A percentile compares a stretch with the other conserved stretches of the same genome.
phyloP scores from a whole-genome alignment of 163 green algal species.

The Prototheca cutis region DNA sequence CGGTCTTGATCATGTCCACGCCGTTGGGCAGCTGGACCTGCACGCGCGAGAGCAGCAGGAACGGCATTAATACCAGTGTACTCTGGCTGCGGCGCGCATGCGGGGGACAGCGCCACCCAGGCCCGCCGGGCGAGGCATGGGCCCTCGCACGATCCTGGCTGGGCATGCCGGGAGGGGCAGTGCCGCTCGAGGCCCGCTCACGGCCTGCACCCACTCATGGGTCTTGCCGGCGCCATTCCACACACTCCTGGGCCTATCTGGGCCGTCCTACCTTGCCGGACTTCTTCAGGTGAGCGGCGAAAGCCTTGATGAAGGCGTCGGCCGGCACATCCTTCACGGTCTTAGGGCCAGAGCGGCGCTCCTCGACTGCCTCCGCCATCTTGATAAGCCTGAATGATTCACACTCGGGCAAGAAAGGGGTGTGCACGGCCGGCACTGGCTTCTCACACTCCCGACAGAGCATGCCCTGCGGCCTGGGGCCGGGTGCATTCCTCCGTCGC shows the following conservation, averaged over 20 bases:
- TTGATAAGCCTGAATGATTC: not conserved
- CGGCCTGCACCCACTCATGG: no score
- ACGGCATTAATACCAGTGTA: no score
- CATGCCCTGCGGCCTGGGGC: not conserved
- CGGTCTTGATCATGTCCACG: conserved; percentile 97
- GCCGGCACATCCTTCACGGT: conserved; percentile 29
- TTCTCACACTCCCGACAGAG: not conserved
- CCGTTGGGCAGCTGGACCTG: conserved; percentile 78
- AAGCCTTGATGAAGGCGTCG: conserved; percentile 31
- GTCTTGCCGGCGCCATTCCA: not conserved
- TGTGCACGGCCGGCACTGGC: not conserved
- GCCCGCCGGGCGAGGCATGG: no score
- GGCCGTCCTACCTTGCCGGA: conserved; percentile 81
- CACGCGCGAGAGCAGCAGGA: conserved; percentile 1
- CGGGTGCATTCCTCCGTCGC: no score
- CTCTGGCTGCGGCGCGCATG: no score
- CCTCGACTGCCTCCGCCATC: not conserved
- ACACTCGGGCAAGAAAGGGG: conserved; percentile 1
- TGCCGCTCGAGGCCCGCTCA: no score
- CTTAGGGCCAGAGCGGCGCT: not conserved
- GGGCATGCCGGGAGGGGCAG: no score
- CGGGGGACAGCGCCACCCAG: no score
- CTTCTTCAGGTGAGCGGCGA: conserved; percentile 73
- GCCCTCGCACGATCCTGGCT: no score
- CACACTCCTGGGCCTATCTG: not conserved